These are phyloP conservation scores for Coemansia sp. DNA, from an alignment of 192 early-diverging fungal genomes.

Conservation along the genomic window DNA sequence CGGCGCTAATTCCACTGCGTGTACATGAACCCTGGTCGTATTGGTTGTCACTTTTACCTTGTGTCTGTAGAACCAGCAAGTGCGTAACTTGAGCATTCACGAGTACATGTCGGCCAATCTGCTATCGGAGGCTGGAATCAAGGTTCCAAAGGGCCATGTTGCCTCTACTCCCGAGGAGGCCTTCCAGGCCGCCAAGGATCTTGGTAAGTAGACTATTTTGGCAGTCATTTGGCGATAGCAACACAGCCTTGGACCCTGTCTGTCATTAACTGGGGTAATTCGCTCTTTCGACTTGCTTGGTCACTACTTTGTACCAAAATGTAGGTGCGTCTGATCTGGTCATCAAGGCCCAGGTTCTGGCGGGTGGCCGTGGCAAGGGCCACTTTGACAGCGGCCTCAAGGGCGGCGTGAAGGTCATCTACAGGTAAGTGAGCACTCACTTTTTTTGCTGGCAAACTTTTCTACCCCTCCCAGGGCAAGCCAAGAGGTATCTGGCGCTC, in stretches of 20 bases:
- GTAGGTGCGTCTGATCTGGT: constrained; percentile 68
- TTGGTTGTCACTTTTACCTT: neutral
- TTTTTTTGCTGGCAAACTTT: neutral
- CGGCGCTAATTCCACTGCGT: constrained; percentile 7
- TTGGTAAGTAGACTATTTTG: constrained; percentile 58
- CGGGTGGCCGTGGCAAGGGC: constrained; percentile 98
- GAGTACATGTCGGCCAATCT: constrained; percentile 96
- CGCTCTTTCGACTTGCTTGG: neutral
- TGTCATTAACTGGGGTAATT: neutral
- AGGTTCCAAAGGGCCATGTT: constrained; percentile 83
- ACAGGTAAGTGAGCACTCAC: constrained; percentile 67
- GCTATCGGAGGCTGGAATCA: constrained; percentile 87
- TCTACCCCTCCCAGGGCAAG: neutral
- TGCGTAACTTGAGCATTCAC: constrained; percentile 94
- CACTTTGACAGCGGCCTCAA: constrained; percentile 92
- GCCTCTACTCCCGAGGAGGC: constrained; percentile 89
- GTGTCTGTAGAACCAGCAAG: constrained; percentile 57
- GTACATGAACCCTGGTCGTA: neutral
- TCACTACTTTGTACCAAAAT: neutral
- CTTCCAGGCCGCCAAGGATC: constrained; percentile 75
- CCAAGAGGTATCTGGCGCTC: neutral
- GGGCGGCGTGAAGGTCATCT: constrained; percentile 93
- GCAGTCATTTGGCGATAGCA: neutral
- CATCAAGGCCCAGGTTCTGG: constrained; percentile 90
- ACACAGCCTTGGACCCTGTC: neutral